These are phyloP conservation scores for Camelina neglecta DNA, from an alignment of 345 rosid genomes.

Conservation along the genomic window DNA sequence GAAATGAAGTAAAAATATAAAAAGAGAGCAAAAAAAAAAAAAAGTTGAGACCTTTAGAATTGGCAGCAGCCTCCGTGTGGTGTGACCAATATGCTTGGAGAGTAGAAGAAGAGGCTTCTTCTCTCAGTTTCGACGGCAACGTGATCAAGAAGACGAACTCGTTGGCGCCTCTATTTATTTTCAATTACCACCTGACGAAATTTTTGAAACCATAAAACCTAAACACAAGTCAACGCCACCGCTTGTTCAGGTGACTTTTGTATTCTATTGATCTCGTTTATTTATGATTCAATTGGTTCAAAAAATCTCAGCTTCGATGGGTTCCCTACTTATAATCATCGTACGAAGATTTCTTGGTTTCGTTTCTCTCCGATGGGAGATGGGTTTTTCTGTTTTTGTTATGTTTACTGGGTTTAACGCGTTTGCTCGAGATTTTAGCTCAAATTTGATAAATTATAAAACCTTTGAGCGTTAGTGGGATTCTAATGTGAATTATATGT, in stretches of 20 bases:
- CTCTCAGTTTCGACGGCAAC: slow-evolving; percentile 23
- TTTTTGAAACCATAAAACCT: neutral
- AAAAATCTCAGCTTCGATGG: neutral
- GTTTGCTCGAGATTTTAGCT: slow-evolving; percentile 19
- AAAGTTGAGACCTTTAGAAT: slow-evolving; percentile 31
- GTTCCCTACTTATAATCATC: neutral
- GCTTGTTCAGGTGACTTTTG: slow-evolving; percentile 34
- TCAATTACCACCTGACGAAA: neutral
- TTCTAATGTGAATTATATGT: slow-evolving; percentile 21
- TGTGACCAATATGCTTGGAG: slow-evolving; percentile 39
- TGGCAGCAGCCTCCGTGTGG: slow-evolving; percentile 38
- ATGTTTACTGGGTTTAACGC: slow-evolving; percentile 10
- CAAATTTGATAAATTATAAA: neutral
- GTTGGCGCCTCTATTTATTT: neutral
- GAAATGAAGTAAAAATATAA: slow-evolving; percentile 11
- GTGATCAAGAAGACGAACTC: slow-evolving; percentile 30
- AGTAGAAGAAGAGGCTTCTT: slow-evolving; percentile 34
- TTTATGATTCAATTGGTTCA: neutral
- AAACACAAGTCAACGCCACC: slow-evolving; percentile 9
- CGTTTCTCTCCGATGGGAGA: neutral
- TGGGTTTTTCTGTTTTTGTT: neutral
- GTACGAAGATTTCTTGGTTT: slow-evolving; percentile 21
- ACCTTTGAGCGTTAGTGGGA: neutral
- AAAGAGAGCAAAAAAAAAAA: neutral
- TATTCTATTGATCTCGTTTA: slow-evolving; percentile 12